These are phyloP conservation scores for Raphanus hybrid DNA, from an alignment of 441 rosid species.

Conservation along the genomic window DNA sequence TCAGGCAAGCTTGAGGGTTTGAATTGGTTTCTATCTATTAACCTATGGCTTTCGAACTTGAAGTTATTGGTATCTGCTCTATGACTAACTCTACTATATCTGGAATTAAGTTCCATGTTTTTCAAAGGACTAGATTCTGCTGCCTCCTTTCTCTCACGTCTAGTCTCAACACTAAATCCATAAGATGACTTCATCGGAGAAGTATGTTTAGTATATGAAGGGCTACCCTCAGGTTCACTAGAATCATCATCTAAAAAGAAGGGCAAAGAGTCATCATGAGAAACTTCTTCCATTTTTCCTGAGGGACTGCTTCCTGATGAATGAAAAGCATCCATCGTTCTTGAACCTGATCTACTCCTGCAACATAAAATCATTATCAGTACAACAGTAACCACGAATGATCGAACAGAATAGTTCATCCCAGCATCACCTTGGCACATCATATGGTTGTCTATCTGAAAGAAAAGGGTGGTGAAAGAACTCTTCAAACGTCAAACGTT, in stretches of 20 bases:
- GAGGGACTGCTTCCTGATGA: conserved; percentile 51
- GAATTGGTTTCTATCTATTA: conserved; percentile 50
- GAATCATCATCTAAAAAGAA: conserved; percentile 84
- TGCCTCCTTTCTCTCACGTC: conserved; percentile 55
- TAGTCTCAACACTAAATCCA: conserved; percentile 58
- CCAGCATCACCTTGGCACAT: conserved; percentile 53
- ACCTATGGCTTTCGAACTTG: conserved; percentile 46
- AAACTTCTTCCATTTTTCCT: conserved; percentile 60
- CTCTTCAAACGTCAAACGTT: conserved; percentile 76
- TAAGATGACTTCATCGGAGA: conserved; percentile 54
- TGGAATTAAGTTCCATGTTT: conserved; percentile 50
- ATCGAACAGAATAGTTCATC: neutral
- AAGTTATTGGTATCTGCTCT: conserved; percentile 50
- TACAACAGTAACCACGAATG: conserved; percentile 30
- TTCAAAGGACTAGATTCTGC: conserved; percentile 51
- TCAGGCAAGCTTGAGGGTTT: conserved; percentile 55
- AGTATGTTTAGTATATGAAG: conserved; percentile 54
- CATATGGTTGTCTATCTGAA: conserved; percentile 49
- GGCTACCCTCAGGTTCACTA: conserved; percentile 75
- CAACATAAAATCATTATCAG: conserved; percentile 33
- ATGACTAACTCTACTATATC: conserved; percentile 47
- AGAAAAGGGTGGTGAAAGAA: conserved; percentile 73
- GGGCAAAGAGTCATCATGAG: conserved; percentile 80
- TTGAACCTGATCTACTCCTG: conserved; percentile 57
- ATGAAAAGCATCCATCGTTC: conserved; percentile 51